These are phyloP conservation scores for Dactylellina haptotyla DNA, from an alignment of 2,329 filamentous ascomycete genomes.

Conservation along the genomic window DNA sequence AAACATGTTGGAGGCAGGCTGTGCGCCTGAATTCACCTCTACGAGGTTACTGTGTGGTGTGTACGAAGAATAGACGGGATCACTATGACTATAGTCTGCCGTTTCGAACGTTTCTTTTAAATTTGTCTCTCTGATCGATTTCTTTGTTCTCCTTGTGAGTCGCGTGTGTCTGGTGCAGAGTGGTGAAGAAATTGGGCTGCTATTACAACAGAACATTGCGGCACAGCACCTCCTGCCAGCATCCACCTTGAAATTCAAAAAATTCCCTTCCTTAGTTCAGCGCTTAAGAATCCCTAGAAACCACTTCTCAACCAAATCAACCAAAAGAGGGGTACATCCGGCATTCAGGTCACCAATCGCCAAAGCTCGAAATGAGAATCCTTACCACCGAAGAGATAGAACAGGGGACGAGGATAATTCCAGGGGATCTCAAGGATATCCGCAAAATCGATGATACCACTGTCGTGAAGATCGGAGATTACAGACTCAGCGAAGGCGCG, in stretches of 20 bases:
- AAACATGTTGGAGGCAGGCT: no score
- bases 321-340: no score
- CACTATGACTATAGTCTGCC: no score
- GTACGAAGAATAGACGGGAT: no score
- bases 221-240: not conserved
- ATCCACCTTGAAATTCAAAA: not conserved
- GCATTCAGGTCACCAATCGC: not conserved
- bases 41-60: no score
- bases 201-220: not conserved
- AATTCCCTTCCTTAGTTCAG: not conserved
- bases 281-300: not conserved
- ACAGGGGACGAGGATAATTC: conserved; percentile 5
- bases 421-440: not conserved
- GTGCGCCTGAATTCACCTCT: no score
- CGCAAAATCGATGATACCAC: conserved; percentile 12
- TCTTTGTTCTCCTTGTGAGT: no score
- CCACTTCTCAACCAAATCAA: not conserved
- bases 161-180: no score
- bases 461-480: conserved; percentile 3
- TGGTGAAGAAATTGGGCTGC: no score
- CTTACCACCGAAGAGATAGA: not conserved
- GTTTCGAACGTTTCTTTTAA: no score
- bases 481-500: conserved; percentile 5
- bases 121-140: no score
- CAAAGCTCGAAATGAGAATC: not conserved